Percentiles rank a stretch among this genome's conserved stretches.
Evolutionary conservation across 306 rosid species (phyloP).

Genomic region (Quercus mongolica): DNA sequence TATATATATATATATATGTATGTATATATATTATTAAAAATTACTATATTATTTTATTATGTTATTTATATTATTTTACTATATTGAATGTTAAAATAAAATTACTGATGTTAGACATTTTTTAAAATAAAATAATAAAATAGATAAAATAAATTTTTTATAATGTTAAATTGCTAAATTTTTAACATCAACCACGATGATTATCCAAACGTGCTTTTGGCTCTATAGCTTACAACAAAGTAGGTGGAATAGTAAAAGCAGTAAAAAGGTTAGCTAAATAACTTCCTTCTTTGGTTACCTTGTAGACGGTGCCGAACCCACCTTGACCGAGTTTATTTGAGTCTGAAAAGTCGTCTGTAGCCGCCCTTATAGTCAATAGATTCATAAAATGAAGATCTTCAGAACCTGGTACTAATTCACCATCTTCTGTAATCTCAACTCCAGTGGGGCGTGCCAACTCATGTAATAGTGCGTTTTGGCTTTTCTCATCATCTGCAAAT

Average conservation of each 20-base stretch:
- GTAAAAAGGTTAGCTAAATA: too few species aligned
- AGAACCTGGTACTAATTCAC: constrained; percentile 38
- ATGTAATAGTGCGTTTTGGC: constrained; percentile 19
- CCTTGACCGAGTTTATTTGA: background rate
- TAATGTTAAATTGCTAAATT: too few species aligned
- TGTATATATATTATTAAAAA: too few species aligned
- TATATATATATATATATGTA: too few species aligned
- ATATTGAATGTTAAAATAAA: too few species aligned
- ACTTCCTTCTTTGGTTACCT: background rate
- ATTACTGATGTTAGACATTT: rapidly evolving
- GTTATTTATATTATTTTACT: too few species aligned
- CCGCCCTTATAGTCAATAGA: constrained; percentile 7
- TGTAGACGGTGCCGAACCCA: constrained; percentile 1
- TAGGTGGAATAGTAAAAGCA: too few species aligned
- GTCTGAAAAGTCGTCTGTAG: background rate
- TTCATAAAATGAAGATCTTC: constrained; percentile 41
- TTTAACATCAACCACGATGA: rapidly evolving
- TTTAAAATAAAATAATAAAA: too few species aligned
- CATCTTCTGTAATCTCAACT: constrained; percentile 43
- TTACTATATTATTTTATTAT: too few species aligned
- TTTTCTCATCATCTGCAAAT: constrained; percentile 29
- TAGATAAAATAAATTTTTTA: rapidly evolving
- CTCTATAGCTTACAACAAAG: too few species aligned
- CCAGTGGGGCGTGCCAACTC: constrained; percentile 25
- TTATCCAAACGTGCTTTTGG: too few species aligned